Percentiles rank a stretch among this genome's conserved stretches.
These are phyloP conservation scores for Monosporascus sp. DNA, from an alignment of 2,329 filamentous ascomycete species.

Conservation along the genomic window DNA sequence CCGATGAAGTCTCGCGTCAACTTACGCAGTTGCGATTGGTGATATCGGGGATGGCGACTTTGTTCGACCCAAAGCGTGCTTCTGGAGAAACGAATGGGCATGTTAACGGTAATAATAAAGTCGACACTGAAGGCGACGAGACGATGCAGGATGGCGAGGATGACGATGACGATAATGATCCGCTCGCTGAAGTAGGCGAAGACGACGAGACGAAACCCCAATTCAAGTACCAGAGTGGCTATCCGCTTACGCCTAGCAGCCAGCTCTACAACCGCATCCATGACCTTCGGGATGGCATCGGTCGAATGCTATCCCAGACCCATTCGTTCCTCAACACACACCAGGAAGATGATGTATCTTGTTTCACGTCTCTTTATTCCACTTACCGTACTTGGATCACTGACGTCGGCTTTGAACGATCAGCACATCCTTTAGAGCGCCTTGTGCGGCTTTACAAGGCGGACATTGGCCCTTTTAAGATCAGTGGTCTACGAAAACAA, in stretches of 20 bases:
- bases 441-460: constrained; percentile 78
- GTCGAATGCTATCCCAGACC: constrained; percentile 73
- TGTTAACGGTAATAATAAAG: constrained; percentile 33
- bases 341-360: constrained; percentile 92
- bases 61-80: constrained; percentile 77
- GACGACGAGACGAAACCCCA: constrained; percentile 80
- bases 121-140: constrained; percentile 37
- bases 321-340: constrained; percentile 77
- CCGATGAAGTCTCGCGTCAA: constrained; percentile 88
- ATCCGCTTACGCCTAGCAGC: constrained; percentile 60
- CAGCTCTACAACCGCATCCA: constrained; percentile 72
- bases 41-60: constrained; percentile 79
- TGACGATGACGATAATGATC: constrained; percentile 47
- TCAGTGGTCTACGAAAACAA: constrained; percentile 83
- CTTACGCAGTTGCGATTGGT: constrained; percentile 84
- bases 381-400: constrained; percentile 96
- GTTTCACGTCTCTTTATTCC: constrained; percentile 87
- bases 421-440: constrained; percentile 86
- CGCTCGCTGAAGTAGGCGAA: constrained; percentile 60
- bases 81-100: constrained; percentile 43
- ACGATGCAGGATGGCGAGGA: constrained; percentile 54
- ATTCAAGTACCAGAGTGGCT: constrained; percentile 85
- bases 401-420: constrained; percentile 92
- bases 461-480: constrained; percentile 89
- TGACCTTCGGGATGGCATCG: constrained; percentile 71